Base-by-base conservation (phyloP, 805 yeast genomes). In the Candida maltosa region DNA sequence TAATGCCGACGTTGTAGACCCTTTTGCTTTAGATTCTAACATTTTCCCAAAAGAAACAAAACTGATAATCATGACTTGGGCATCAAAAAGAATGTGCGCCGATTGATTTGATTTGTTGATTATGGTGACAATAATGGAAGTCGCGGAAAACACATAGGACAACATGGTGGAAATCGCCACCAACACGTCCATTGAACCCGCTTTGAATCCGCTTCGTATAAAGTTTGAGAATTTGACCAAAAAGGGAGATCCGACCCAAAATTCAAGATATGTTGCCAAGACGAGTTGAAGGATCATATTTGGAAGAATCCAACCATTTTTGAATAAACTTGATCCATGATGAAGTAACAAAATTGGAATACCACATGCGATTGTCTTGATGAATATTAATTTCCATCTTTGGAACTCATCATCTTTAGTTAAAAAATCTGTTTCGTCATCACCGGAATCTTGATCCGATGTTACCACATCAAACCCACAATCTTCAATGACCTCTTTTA, bases 21-120 rank as follows among this genome's bases (percentile, higher is more conserved):
- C 95, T 52, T 93, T 87, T 2, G 98, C 97, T 44, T 75, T 78
- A 58, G 85, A 86, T 53, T 93, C 99, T 16, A 89, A 65, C 75
- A 86, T 84, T 60, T 93, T 91, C 2, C 99, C 99, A 29, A 88
- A 63, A 6, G 93, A 75, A 18, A 93, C 88, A 56, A 88, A 93
- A 4, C 80, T 63, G 33, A 91, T 71, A 27, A 93, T 69, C 94
- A 94, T 87, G 11, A 82, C 78, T 1, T 87, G 73, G 0, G 97
- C 88, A 40, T 87, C 97, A 65, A 93, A 89, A 23, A 88, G 66
- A 1, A 83, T 76, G 34, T 73, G 77, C 5, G 96, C 94, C 5
- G 80, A 72, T 34, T 54, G 52, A 0, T 55, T 44, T 16, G 50
- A 51, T 7, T 58, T 58, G n/a, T 70, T 64, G 19, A 57, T 50